Percentiles rank a stretch among this genome's conserved stretches.
Conservation (phyloP, 2,329 filamentous ascomycete species). For the Tolypocladium tropicale region DNA sequence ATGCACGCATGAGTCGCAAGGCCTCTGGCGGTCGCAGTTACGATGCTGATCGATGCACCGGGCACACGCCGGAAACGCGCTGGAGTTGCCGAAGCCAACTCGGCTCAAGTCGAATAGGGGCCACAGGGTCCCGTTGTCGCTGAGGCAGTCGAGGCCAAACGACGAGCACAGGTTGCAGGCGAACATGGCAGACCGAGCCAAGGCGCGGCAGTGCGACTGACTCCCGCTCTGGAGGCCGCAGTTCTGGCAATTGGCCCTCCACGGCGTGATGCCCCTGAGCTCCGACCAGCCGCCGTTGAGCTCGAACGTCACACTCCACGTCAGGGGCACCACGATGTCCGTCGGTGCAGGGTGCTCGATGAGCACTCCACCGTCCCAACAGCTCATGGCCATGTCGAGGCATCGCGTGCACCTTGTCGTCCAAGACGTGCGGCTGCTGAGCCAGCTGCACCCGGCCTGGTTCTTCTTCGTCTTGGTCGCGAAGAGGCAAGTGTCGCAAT, state of each 20-base stretch:
- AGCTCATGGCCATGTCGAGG: conserved; percentile 5
- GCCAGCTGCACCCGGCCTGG: conserved; percentile 11
- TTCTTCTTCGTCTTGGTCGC: conserved; percentile 3
- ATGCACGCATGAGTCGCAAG: conserved; percentile 23
- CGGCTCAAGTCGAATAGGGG: conserved; percentile 18
- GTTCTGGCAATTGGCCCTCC: conserved; percentile 7
- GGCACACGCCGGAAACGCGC: conserved; percentile 14
- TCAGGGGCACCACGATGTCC: conserved; percentile 1
- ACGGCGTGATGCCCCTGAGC: conserved; percentile 5
- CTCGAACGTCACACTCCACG: conserved; percentile 6
- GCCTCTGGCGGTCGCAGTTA: conserved; percentile 25
- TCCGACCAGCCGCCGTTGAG: conserved; percentile 9
- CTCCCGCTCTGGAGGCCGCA: conserved; percentile 4
- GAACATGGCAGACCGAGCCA: conserved; percentile 3
- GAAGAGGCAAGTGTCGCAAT: conserved; percentile 12
- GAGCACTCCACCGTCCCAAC: conserved; percentile 9
- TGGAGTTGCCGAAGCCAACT: conserved; percentile 19
- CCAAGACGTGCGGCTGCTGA: conserved; percentile 10
- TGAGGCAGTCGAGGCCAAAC: conserved; percentile 18
- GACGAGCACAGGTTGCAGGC: conserved; percentile 18
- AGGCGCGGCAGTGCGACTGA: conserved; percentile 9
- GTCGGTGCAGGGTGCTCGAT: conserved; percentile 2
- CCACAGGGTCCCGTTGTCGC: conserved; percentile 3
- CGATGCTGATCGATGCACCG: conserved; percentile 11
- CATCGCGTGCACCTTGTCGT: conserved; percentile 12